Percentiles rank a stretch among this genome's conserved stretches.
These are phyloP conservation scores for Priceomyces castillae DNA, from an alignment of 805 yeast genomes.

Conservation along the genomic window DNA sequence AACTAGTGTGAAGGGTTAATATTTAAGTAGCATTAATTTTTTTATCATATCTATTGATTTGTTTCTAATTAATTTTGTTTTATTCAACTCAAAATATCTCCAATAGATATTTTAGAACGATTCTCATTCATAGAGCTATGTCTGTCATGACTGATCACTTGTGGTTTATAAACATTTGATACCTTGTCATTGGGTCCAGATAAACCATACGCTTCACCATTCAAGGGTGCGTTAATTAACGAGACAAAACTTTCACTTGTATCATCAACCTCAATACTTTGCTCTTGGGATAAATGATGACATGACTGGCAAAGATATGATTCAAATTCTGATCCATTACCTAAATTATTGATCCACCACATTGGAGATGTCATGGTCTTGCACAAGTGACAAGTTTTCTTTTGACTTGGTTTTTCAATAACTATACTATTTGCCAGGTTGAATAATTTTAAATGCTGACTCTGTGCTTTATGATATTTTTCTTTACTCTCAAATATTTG, in stretches of 20 bases:
- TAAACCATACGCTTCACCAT: conserved; percentile 34
- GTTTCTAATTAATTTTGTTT: background rate
- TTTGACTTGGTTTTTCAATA: conserved; percentile 2
- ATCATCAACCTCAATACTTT: conserved; percentile 12
- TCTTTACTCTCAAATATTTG: conserved; percentile 15
- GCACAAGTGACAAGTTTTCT: conserved; percentile 21
- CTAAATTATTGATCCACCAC: conserved; percentile 29
- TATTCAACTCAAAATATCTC: conserved; percentile 18
- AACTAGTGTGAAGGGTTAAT: too few species aligned
- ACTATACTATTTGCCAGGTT: conserved; percentile 6
- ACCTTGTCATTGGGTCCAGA: conserved; percentile 21
- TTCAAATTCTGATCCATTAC: background rate
- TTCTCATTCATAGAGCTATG: conserved; percentile 3
- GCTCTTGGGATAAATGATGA: conserved; percentile 17
- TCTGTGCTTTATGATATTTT: conserved; percentile 1
- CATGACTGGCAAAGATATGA: conserved; percentile 31
- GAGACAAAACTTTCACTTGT: conserved; percentile 16
- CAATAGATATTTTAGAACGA: conserved; percentile 19
- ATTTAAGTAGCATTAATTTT: too few species aligned
- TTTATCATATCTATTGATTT: background rate
- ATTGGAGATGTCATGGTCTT: conserved; percentile 29
- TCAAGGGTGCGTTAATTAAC: conserved; percentile 26
- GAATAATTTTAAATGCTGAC: conserved; percentile 6
- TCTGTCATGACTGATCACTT: conserved; percentile 1
- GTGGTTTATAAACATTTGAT: conserved; percentile 9